phyloP scores from a whole-genome alignment of 352 stramenopile genomes.

The Aphanomyces astaci region DNA sequence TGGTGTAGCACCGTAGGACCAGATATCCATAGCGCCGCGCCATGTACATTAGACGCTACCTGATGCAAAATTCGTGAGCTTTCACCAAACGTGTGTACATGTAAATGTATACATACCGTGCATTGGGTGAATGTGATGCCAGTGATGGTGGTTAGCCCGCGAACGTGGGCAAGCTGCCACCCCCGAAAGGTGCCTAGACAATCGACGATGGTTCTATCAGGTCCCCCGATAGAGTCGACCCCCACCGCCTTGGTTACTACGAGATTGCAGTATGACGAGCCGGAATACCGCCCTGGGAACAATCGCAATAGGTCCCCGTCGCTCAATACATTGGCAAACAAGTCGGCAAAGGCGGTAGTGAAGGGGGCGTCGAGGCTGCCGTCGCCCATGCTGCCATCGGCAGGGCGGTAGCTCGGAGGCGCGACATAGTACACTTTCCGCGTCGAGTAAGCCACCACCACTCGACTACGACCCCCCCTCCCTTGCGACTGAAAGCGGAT shows the following conservation, averaged over 20 bases:
- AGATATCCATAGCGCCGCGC: neutral
- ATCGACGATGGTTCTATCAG: neutral
- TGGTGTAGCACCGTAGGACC: neutral
- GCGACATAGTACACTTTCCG: slow-evolving; percentile 13
- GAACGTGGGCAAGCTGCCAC: slow-evolving; percentile 1
- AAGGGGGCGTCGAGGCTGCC: slow-evolving; percentile 1
- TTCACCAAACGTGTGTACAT: neutral
- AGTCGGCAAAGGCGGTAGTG: neutral
- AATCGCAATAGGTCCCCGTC: slow-evolving; percentile 7
- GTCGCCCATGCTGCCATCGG: neutral
- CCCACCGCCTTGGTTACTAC: neutral
- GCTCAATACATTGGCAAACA: neutral
- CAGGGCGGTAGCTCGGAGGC: neutral
- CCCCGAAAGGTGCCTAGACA: neutral
- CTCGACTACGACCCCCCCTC: neutral
- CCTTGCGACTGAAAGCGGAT: neutral
- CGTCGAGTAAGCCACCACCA: neutral
- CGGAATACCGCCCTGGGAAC: slow-evolving; percentile 13
- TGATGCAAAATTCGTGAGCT: neutral
- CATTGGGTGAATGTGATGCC: slow-evolving; percentile 2
- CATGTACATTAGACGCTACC: neutral
- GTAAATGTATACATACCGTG: neutral
- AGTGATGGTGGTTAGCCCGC: neutral
- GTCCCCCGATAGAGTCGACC: neutral
- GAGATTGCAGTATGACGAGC: slow-evolving; percentile 1